Evolutionary conservation across 306 rosid genomes (phyloP), one percentile per base, ranked within the genome.

Genomic region (Begonia fuchsioides): DNA sequence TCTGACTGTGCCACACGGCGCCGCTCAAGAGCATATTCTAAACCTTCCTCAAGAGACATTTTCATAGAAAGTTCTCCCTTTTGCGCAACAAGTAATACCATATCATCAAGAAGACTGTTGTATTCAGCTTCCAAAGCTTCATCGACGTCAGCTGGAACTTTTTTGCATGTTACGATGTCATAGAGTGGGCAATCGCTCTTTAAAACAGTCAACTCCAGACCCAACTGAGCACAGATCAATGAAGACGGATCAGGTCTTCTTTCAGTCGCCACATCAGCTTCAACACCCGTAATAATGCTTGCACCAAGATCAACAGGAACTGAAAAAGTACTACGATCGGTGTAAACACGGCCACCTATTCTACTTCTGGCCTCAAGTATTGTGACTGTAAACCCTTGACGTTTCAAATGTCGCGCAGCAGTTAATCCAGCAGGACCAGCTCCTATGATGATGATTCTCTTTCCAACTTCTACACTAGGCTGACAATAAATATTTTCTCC

Each of bases 231-330:
- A 68, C 99, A 92, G 65, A 92, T 55, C 86, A 92, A 70, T 44
- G 99, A 77, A 43, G 99, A 85, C 43, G 99, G 99, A 70, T 92
- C 99, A 9, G 99, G 94, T 68, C 99, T 80, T 67, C 99, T 86
- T 78, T 82, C 99, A 35, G 96, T 92, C 38, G 82, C 80, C 58
- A 83, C 90, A 70, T 92, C 99, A 71, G 99, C 99, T 83, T 92
- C 99, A 53, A 92, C 94, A 57, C 99, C 99, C 38, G 99, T 92
- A 58, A 92, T 92, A 75, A 92, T 92, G 80, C 99, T 92, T 56
- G 99, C 99, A 59, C 99, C 99, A 59, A 92, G 96, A 80, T 92
- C 99, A 51, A 92, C 99, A 3, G 94, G 96, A 56, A 92, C 99
- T 58, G 99, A 92, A 55, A 92, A 80, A 52, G 99, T 77, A 47